phyloP scores from a whole-genome alignment of 345 rosid species.

The Melaleuca quinquenervia region DNA sequence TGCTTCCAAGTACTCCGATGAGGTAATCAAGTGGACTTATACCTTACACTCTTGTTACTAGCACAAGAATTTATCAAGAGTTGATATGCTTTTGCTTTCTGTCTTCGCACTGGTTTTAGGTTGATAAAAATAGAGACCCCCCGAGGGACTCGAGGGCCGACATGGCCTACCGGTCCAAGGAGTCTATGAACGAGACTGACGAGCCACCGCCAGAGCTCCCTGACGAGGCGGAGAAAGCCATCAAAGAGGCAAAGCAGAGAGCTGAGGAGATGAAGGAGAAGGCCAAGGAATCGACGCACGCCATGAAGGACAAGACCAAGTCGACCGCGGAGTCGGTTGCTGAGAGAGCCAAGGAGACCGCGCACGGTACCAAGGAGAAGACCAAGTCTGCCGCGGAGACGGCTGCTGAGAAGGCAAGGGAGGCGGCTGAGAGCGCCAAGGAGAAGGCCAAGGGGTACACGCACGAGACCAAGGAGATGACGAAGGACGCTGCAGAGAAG shows the following conservation, averaged over 20 bases:
- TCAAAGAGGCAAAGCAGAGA: background rate
- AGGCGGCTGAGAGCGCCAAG: constrained; percentile 1
- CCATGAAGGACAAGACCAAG: constrained; percentile 2
- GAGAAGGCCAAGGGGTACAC: constrained; percentile 10
- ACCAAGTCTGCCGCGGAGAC: background rate
- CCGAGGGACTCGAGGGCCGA: constrained; percentile 6
- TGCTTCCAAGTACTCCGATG: constrained; percentile 14
- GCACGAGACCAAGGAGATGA: constrained; percentile 12
- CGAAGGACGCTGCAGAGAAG: background rate
- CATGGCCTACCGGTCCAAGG: constrained; percentile 3
- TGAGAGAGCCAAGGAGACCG: background rate
- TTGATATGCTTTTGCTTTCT: background rate
- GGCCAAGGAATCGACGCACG: background rate
- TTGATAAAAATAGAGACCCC: constrained; percentile 3
- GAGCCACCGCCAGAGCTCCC: background rate
- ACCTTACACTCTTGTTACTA: background rate
- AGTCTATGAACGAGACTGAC: background rate
- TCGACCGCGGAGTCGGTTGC: background rate
- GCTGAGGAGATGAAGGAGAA: constrained; percentile 3
- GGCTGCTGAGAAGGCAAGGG: background rate
- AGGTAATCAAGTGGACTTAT: background rate
- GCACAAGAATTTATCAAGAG: background rate
- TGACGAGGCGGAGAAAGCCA: background rate
- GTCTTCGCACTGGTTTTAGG: background rate
- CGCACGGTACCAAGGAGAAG: background rate